phyloP scores from a whole-genome alignment of 2,329 filamentous ascomycete genomes.

The Xylariaceae sp. region DNA sequence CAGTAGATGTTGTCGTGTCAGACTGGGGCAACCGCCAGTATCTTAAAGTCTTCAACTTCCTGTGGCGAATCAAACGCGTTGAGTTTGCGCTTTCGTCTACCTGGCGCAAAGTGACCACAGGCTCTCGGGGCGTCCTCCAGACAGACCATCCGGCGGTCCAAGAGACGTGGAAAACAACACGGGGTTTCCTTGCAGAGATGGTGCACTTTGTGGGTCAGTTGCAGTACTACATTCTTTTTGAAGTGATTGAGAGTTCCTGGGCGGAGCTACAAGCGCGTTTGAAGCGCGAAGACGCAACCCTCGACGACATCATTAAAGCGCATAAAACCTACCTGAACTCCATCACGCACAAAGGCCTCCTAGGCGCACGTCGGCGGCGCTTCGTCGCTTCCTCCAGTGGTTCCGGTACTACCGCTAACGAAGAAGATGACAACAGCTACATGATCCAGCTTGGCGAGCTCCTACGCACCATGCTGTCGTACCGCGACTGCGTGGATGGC shows the following conservation, averaged over 20 bases:
- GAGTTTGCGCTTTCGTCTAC: conserved; percentile 91
- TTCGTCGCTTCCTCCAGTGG: conserved; percentile 49
- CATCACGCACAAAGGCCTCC: conserved; percentile 93
- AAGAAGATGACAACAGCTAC: conserved; percentile 77
- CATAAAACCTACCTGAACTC: conserved; percentile 89
- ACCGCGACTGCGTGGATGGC: conserved; percentile 91
- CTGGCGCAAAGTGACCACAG: conserved; percentile 96
- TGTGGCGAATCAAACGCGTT: conserved; percentile 97
- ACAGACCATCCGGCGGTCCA: conserved; percentile 71
- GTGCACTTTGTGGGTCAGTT: conserved; percentile 97
- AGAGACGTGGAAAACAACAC: conserved; percentile 86
- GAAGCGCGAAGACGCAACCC: conserved; percentile 81
- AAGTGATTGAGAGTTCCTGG: conserved; percentile 98
- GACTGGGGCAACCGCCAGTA: conserved; percentile 96
- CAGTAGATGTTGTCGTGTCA: conserved; percentile 95
- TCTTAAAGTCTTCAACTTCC: conserved; percentile 98
- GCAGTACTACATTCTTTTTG: conserved; percentile 98
- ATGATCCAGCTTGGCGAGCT: conserved; percentile 91
- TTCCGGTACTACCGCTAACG: conserved; percentile 47
- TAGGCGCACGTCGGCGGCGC: conserved; percentile 70
- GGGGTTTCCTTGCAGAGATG: conserved; percentile 94
- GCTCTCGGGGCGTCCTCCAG: conserved; percentile 86
- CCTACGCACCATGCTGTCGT: conserved; percentile 89
- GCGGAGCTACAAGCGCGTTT: conserved; percentile 84
- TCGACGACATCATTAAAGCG: conserved; percentile 93